Conservation (phyloP, 2,329 filamentous ascomycete genomes). For the Fusarium phyllophilum region DNA sequence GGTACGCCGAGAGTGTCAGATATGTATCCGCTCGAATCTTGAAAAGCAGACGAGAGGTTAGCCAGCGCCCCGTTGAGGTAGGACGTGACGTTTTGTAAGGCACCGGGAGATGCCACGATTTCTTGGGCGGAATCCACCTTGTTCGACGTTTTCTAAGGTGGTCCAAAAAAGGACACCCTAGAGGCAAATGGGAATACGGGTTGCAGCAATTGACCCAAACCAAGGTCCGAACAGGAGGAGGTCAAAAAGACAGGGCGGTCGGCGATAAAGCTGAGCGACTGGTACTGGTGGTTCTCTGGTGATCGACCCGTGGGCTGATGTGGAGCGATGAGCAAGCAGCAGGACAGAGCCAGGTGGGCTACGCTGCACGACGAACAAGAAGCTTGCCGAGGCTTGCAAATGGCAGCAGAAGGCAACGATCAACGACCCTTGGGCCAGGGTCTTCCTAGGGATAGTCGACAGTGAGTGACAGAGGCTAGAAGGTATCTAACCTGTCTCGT, state of each 20-base stretch:
- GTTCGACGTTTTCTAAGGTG: conserved; percentile 54
- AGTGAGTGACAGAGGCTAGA: background rate
- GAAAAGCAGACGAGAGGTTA: conserved; percentile 59
- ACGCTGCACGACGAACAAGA: conserved; percentile 24
- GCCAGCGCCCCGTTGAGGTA: conserved; percentile 65
- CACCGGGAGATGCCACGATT: conserved; percentile 70
- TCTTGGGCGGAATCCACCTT: conserved; percentile 71
- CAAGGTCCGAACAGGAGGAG: conserved; percentile 32
- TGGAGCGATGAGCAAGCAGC: conserved; percentile 37
- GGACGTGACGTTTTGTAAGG: conserved; percentile 68
- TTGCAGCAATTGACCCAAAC: conserved; percentile 35
- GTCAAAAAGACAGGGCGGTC: conserved; percentile 35
- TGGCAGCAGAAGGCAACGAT: conserved; percentile 41
- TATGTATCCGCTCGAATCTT: conserved; percentile 63
- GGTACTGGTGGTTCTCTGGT: conserved; percentile 39
- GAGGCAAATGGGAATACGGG: conserved; percentile 37
- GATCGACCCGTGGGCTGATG: conserved; percentile 44
- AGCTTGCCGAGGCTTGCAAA: conserved; percentile 27
- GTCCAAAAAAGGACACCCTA: conserved; percentile 51
- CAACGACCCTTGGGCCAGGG: conserved; percentile 40
- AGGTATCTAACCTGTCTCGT: conserved; percentile 24
- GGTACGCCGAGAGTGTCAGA: conserved; percentile 61
- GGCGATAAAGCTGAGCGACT: conserved; percentile 36
- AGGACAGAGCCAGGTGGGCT: conserved; percentile 35
- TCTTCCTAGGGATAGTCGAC: conserved; percentile 29